Evolutionary conservation across 164 flowering plant genomes (phyloP).

Genomic region (Liriodendron chinense): DNA sequence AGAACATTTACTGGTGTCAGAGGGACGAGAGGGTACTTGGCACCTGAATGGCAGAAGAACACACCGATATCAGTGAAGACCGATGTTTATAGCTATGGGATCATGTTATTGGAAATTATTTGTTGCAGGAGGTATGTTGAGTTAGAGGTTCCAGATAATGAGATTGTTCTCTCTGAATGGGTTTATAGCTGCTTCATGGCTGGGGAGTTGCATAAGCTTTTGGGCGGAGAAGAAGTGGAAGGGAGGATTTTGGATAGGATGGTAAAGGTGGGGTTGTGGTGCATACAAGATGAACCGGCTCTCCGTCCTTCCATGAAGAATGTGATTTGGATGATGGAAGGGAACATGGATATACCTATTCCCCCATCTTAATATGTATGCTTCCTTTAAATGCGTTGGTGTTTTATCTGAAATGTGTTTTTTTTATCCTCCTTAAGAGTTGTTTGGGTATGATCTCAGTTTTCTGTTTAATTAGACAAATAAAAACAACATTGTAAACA

Average conservation of each 20-base stretch:
- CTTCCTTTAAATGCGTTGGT: no score
- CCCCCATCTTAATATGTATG: constrained; percentile 15
- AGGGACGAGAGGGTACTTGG: constrained; percentile 22
- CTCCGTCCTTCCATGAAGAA: constrained; percentile 40
- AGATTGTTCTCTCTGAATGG: constrained; percentile 28
- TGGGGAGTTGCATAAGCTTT: constrained; percentile 16
- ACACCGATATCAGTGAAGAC: constrained; percentile 29
- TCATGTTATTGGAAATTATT: constrained; percentile 26
- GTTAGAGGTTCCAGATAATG: constrained; percentile 9
- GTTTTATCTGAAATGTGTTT: no score
- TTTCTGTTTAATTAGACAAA: no score
- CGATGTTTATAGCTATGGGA: constrained; percentile 40
- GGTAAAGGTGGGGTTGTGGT: constrained; percentile 36
- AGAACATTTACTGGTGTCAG: constrained; percentile 8
- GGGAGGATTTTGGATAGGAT: constrained; percentile 18
- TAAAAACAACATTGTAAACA: no score
- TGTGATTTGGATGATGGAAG: constrained; percentile 40
- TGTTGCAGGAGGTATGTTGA: constrained; percentile 18
- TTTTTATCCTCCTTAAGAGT: no score
- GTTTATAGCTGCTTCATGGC: constrained; percentile 15
- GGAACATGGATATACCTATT: constrained; percentile 20
- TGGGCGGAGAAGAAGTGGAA: constrained; percentile 14
- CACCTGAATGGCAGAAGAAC: constrained; percentile 23
- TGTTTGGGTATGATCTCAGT: no score
- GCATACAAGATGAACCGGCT: constrained; percentile 36